Base-by-base conservation (phyloP, 2,329 filamentous ascomycete species). In the Alternaria arbusti region DNA sequence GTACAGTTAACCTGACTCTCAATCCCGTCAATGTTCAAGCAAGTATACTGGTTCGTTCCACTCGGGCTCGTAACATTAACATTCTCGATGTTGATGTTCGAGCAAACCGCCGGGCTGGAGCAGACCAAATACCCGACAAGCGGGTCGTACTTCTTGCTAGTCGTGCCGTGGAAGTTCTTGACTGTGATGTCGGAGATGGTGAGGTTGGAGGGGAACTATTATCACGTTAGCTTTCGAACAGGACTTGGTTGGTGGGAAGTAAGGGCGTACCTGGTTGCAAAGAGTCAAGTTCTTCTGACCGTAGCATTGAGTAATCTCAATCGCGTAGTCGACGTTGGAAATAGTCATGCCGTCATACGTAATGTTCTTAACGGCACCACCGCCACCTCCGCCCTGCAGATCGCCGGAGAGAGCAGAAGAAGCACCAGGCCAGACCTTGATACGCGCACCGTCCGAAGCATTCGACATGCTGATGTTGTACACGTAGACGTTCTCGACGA, bases 371-470 rank as follows among this genome's bases (percentile, higher is more conserved):
- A 92, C 89, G 43, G 82, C 81, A 25, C 90, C 88, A 6, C 78
- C 78, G 40, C 89, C 89, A 17, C 89, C 89, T n/a, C 89, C 89
- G 7, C 89, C 90, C 70, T 88, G 86, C 0, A 90, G 83, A 59
- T 89, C 86, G 17, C 84, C 86, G 17, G 86, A 86, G 5, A 90
- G 79, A 0, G 84, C 84, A 2, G 86, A 84, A 5, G 83, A 70
- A 17, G 84, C 72, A 32, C 88, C 88, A 0, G 90, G 89, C 90
- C 90, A 92, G 59, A 91, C 89, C 78, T 92, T 92, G 81, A 93
- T 91, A 63, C 90, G 87, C 0, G 90, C 90, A 28, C 88, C 89
- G 67, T 91, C 87, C 57, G 86, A 82, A 3, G 73, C 74, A 61
- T 83, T 80, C 70, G 79, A 74, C 79, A 80, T 76, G 57, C 63